Evolutionary conservation across 2,329 filamentous ascomycete species (phyloP).

Genomic region (Scortechinia acanthostroma): DNA sequence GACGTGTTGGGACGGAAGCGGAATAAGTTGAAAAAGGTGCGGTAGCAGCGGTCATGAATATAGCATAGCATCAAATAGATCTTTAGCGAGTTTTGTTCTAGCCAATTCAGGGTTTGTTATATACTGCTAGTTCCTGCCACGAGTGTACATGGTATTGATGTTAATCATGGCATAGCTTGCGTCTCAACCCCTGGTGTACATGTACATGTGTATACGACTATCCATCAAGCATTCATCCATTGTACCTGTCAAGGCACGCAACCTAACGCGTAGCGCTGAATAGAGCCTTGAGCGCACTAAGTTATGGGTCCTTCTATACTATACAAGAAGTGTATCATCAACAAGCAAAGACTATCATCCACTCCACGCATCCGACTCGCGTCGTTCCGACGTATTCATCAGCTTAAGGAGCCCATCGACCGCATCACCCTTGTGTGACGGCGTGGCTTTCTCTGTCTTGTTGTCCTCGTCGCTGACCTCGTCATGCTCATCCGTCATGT

Average conservation of each 20-base stretch:
- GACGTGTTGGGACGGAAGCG: conserved; percentile 48
- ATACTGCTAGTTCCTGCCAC: too few species aligned
- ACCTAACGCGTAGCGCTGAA: too few species aligned
- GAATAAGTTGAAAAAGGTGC: conserved; percentile 1
- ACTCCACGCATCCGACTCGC: conserved; percentile 10
- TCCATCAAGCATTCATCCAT: too few species aligned
- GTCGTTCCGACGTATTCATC: conserved; percentile 21
- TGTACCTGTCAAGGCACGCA: too few species aligned
- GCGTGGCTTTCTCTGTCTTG: conserved; percentile 10
- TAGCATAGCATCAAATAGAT: background rate
- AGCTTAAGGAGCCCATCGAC: conserved; percentile 26
- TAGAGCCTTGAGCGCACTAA: too few species aligned
- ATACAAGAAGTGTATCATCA: too few species aligned
- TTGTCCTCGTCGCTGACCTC: background rate
- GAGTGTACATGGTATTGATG: too few species aligned
- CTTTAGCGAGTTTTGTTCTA: background rate
- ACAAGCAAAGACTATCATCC: too few species aligned
- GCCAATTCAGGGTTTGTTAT: background rate
- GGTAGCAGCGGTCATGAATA: background rate
- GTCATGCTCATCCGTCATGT: background rate
- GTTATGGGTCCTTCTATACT: too few species aligned
- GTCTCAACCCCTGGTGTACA: too few species aligned
- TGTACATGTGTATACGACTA: too few species aligned
- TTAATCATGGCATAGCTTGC: too few species aligned
- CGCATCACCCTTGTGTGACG: conserved; percentile 22